phyloP scores from a whole-genome alignment of 371 early-diverging fungal species.

The Vairimorpha necatrix region DNA sequence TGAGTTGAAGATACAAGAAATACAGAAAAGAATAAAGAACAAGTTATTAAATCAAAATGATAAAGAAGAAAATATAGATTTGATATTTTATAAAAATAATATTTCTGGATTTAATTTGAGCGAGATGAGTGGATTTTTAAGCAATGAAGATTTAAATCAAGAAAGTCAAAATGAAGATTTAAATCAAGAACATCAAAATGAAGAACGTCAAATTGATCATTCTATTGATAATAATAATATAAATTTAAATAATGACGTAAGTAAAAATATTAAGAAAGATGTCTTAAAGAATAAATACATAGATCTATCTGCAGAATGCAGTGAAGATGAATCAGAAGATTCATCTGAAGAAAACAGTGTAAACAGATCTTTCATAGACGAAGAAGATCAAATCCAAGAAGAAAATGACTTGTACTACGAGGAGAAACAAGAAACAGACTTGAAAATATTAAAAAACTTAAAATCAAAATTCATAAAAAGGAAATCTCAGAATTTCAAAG shows the following conservation, averaged over 20 bases:
- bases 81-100: neutral
- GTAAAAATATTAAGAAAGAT: neutral
- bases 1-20: slow-evolving; percentile 1
- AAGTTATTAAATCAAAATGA: neutral
- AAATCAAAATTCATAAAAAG: neutral
- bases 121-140: slow-evolving; percentile 5
- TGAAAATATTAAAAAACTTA: neutral
- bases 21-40: neutral
- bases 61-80: neutral
- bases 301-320: slow-evolving; percentile 4
- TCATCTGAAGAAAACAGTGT: too few relatives aligned
- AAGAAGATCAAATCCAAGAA: neutral
- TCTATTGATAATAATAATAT: neutral
- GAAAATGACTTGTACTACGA: neutral
- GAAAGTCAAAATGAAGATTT: neutral
- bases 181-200: neutral
- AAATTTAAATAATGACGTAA: neutral
- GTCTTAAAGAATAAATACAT: neutral
- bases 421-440: neutral
- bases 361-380: neutral
- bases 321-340: neutral
- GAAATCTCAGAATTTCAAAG: neutral
- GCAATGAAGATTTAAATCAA: neutral
- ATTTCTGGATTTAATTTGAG: neutral
- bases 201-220: neutral